Conservation (phyloP, 352 stramenopile species). For the Globisporangium echinulatum region DNA sequence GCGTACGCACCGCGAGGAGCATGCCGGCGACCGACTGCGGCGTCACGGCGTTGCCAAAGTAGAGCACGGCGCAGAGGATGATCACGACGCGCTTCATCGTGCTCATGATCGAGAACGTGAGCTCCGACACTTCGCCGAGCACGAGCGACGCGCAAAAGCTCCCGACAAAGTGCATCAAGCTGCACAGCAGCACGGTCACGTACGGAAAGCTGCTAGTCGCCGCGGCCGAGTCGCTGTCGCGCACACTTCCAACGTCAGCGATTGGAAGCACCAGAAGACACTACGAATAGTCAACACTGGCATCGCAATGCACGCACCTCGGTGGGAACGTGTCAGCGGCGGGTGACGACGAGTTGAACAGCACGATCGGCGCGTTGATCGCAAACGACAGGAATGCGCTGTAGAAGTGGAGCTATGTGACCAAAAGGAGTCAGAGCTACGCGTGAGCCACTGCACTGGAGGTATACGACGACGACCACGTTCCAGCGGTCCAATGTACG, state of each 20-base stretch:
- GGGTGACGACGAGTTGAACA: constrained; percentile 35
- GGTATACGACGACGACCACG: no score
- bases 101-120: constrained; percentile 88
- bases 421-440: neutral
- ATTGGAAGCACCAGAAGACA: neutral
- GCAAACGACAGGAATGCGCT: constrained; percentile 76
- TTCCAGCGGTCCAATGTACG: constrained; percentile 2
- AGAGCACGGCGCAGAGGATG: constrained; percentile 78
- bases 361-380: constrained; percentile 73
- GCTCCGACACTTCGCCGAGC: constrained; percentile 79
- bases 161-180: constrained; percentile 78
- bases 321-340: constrained; percentile 48
- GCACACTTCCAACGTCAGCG: neutral
- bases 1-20: constrained; percentile 43
- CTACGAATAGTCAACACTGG: neutral
- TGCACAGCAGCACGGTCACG: constrained; percentile 63
- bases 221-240: constrained; percentile 1
- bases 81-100: constrained; percentile 88
- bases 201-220: constrained; percentile 51
- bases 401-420: constrained; percentile 79
- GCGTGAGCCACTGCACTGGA: no score
- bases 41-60: constrained; percentile 80
- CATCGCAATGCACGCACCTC: constrained; percentile 13
- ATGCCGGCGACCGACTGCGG: constrained; percentile 65
- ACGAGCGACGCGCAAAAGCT: constrained; percentile 80